Evolutionary conservation across 2,329 filamentous ascomycete genomes (phyloP).

Genomic region (Penicillium sp.): DNA sequence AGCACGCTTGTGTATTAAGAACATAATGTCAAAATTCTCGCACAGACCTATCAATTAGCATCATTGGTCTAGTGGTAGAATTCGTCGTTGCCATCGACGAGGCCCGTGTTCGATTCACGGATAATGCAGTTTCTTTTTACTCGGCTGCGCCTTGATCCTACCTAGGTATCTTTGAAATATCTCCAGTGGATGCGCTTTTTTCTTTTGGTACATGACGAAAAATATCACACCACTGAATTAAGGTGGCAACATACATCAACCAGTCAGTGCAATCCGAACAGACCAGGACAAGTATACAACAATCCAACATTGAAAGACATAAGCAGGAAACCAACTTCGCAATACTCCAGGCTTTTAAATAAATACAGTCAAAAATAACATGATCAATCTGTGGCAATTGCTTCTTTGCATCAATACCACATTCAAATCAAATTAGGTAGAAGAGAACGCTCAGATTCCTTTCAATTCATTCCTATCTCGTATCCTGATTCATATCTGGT

Average conservation of each 20-base stretch:
- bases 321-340: not conserved
- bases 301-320: not conserved
- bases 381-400: too few species aligned
- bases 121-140: slow-evolving; percentile 36
- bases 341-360: slow-evolving; percentile 8
- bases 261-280: not conserved
- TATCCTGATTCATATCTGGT: slow-evolving; percentile 14
- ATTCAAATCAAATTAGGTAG: too few species aligned
- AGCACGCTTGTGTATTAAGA: too few species aligned
- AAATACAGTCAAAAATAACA: not conserved
- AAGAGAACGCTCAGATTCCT: too few species aligned
- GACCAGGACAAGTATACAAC: not conserved
- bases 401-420: too few species aligned
- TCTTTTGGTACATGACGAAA: too few species aligned
- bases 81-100: slow-evolving; percentile 41
- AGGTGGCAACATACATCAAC: not conserved
- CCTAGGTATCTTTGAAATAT: too few species aligned
- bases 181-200: too few species aligned
- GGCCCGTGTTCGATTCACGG: slow-evolving; percentile 46
- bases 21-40: too few species aligned
- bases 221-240: too few species aligned
- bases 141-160: not conserved
- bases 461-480: slow-evolving; percentile 9
- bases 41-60: slow-evolving; percentile 25
- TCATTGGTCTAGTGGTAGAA: slow-evolving; percentile 41